Percentiles rank a stretch among this genome's conserved stretches.
Evolutionary conservation across 352 stramenopile species (phyloP).

Genomic region (Pythium diclinum): DNA sequence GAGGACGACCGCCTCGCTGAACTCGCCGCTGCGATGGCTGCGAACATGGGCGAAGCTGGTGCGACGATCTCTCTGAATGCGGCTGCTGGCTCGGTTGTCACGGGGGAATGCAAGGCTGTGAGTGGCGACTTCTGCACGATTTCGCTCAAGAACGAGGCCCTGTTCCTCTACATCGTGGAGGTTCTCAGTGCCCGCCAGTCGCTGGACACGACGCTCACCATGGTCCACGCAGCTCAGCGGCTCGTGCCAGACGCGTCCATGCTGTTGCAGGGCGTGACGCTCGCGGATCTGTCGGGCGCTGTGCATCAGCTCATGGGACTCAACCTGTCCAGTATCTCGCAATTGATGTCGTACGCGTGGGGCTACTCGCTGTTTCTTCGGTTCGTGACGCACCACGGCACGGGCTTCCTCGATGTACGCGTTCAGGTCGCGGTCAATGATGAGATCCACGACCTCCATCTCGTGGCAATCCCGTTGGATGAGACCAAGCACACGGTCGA

Average conservation of each 20-base stretch:
- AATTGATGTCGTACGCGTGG: conserved; percentile 38
- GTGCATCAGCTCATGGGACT: conserved; percentile 36
- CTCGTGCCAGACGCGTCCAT: conserved; percentile 26
- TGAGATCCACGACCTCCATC: conserved; percentile 46
- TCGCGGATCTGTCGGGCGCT: conserved; percentile 25
- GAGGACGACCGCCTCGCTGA: conserved; percentile 31
- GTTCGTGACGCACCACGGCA: conserved; percentile 36
- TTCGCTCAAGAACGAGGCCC: conserved; percentile 33
- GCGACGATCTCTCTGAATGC: not conserved
- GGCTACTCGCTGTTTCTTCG: conserved; percentile 42
- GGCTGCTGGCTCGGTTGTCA: conserved; percentile 9
- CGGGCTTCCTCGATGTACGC: conserved; percentile 41
- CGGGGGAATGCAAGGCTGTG: conserved; percentile 22
- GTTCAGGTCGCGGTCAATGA: conserved; percentile 40
- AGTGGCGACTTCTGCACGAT: conserved; percentile 24
- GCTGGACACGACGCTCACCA: conserved; percentile 32
- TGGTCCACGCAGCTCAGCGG: conserved; percentile 36
- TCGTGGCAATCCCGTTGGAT: conserved; percentile 38
- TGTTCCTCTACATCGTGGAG: conserved; percentile 39
- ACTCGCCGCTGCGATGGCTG: not conserved
- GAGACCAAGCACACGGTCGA: conserved; percentile 33
- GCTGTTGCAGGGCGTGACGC: conserved; percentile 15
- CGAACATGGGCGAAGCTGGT: not conserved
- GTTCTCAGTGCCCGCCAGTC: conserved; percentile 25
- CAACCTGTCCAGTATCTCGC: conserved; percentile 37